These are phyloP conservation scores for Cladorrhinum sp. DNA, from an alignment of 2,329 filamentous ascomycete genomes.

Conservation along the genomic window DNA sequence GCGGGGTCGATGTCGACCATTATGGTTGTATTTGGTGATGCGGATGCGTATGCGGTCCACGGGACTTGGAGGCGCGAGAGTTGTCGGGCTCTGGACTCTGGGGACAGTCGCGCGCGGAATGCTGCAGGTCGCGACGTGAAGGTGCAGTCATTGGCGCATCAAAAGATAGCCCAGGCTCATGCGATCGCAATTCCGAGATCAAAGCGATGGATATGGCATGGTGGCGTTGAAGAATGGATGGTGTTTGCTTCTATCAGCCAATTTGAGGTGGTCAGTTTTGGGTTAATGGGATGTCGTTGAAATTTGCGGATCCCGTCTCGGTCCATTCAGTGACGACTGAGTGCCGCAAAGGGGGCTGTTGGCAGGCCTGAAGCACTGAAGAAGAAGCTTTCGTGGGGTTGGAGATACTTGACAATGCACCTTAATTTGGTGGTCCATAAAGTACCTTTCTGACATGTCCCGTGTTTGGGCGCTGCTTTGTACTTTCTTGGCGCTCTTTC, in stretches of 20 bases:
- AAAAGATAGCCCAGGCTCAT: conserved; percentile 35
- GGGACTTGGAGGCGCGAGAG: conserved; percentile 20
- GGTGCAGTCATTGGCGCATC: conserved; percentile 43
- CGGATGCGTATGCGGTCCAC: conserved; percentile 17
- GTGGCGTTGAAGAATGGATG: conserved; percentile 41
- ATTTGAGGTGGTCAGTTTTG: conserved; percentile 26
- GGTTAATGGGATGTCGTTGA: conserved; percentile 30
- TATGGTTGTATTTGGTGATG: conserved; percentile 21
- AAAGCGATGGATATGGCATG: conserved; percentile 46
- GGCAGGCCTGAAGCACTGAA: not conserved
- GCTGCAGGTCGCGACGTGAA: conserved; percentile 44
- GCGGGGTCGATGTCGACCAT: conserved; percentile 72
- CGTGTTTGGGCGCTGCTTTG: conserved; percentile 1
- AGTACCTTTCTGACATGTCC: conserved; percentile 12
- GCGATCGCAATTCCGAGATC: conserved; percentile 42
- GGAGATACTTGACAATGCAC: conserved; percentile 12
- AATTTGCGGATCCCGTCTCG: conserved; percentile 38
- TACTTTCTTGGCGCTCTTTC: conserved; percentile 5
- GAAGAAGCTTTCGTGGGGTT: conserved; percentile 2
- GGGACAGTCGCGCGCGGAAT: conserved; percentile 46
- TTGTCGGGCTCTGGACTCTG: conserved; percentile 19
- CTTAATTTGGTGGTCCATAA: not conserved
- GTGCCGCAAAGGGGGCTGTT: conserved; percentile 4
- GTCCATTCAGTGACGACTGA: conserved; percentile 17
- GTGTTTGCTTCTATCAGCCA: conserved; percentile 30